Evolutionary conservation across 2,329 filamentous ascomycete genomes (phyloP).

Genomic region (Exophiala spinifera): DNA sequence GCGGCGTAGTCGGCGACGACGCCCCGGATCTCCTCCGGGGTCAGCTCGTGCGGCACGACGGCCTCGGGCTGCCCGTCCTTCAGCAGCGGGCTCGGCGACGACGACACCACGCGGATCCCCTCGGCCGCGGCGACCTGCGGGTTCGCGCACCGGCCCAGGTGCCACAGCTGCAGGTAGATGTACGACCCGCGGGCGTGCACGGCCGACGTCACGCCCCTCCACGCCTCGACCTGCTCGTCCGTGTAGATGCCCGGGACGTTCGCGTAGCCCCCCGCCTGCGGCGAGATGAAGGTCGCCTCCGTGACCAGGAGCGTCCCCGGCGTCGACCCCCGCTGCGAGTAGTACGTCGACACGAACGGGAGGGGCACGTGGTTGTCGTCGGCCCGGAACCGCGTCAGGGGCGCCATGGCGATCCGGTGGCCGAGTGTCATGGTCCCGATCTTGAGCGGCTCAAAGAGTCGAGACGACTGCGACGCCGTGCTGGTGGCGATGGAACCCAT

Average conservation of each 20-base stretch:
- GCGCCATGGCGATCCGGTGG: conserved; percentile 52
- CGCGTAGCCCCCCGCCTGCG: conserved; percentile 11
- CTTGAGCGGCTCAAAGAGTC: conserved; percentile 44
- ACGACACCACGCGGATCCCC: conserved; percentile 30
- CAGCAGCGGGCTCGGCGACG: conserved; percentile 3
- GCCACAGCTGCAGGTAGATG: conserved; percentile 53
- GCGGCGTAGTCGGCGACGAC: conserved; percentile 43
- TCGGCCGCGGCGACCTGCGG: conserved; percentile 34
- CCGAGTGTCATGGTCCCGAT: conserved; percentile 48
- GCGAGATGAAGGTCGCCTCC: conserved; percentile 26
- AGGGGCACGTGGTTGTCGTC: conserved; percentile 37
- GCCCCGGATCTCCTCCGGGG: conserved; percentile 43
- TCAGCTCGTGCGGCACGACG: conserved; percentile 31
- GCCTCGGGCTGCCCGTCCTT: background rate
- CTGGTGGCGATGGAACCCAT: conserved; percentile 15
- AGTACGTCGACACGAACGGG: conserved; percentile 42
- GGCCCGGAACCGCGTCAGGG: conserved; percentile 54
- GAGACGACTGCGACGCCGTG: conserved; percentile 34
- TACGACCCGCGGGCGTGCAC: conserved; percentile 51
- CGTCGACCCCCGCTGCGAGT: conserved; percentile 38
- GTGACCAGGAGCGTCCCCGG: conserved; percentile 40
- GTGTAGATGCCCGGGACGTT: conserved; percentile 23
- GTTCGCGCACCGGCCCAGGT: conserved; percentile 55
- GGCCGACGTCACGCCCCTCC: conserved; percentile 51
- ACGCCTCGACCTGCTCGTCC: conserved; percentile 44